Conservation (phyloP, 2,329 filamentous ascomycete species). For the Colletotrichum aenigma region DNA sequence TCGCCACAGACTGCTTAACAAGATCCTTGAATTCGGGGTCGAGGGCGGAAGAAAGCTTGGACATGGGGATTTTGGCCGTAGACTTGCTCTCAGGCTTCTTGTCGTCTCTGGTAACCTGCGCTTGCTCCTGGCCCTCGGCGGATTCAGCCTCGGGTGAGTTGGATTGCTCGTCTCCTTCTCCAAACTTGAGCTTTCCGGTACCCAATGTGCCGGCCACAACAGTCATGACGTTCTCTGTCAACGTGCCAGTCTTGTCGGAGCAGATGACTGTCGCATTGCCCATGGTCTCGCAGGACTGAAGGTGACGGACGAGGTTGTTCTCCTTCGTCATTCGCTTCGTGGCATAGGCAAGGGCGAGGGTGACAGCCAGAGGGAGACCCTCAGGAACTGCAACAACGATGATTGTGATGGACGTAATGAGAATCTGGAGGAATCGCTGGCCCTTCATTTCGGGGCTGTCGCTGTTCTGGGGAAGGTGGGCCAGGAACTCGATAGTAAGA, state of each 20-base stretch:
- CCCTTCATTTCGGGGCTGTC: slow-evolving; percentile 43
- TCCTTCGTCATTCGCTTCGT: slow-evolving; percentile 68
- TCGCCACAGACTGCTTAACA: slow-evolving; percentile 43
- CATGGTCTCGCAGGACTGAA: slow-evolving; percentile 68
- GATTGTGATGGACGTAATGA: slow-evolving; percentile 49
- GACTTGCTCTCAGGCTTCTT: background rate
- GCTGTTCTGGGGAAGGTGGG: slow-evolving; percentile 42
- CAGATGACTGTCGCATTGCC: slow-evolving; percentile 68
- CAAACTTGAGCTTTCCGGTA: slow-evolving; percentile 36
- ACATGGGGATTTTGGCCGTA: background rate
- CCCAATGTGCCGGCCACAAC: slow-evolving; percentile 61
- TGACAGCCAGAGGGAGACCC: slow-evolving; percentile 64
- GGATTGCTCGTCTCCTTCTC: slow-evolving; percentile 32
- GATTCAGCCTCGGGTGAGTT: background rate
- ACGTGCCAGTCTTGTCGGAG: slow-evolving; percentile 69
- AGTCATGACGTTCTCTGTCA: slow-evolving; percentile 69
- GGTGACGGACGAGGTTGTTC: slow-evolving; percentile 64
- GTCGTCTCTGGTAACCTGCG: background rate
- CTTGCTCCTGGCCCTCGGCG: background rate
- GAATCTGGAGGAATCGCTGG: slow-evolving; percentile 56
- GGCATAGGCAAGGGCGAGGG: slow-evolving; percentile 65
- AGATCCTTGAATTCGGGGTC: slow-evolving; percentile 38
- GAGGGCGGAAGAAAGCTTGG: slow-evolving; percentile 26
- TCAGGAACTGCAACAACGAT: slow-evolving; percentile 66
- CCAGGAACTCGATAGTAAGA: slow-evolving; percentile 24